Base-by-base conservation (phyloP, 257 asterid species). In the Solanum gandarillasii region DNA sequence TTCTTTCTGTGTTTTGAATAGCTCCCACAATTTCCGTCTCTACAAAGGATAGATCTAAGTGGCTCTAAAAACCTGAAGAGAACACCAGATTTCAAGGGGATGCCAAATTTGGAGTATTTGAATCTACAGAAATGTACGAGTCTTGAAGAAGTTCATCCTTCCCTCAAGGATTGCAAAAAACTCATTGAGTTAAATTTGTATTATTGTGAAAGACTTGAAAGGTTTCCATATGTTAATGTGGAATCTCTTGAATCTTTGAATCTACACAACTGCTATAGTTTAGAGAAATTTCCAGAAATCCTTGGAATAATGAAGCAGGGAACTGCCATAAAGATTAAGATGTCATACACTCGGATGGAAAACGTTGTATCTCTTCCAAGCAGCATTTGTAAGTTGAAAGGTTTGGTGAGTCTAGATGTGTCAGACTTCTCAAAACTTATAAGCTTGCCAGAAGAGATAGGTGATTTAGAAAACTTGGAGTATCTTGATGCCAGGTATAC, bases 111-210 rank as follows among this genome's bases (percentile, higher is more conserved):
- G 10, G 11, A 38, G 41, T 38, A 38, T 38, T 38, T 71, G 78
- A 0, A 31, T 71, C 6, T 71, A 23, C 0, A 0, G 0, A 0
- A 0, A 0, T 71, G 78, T 14, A 7, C 0, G 9, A 71, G 10
- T 16, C 25, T 71, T 71, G 25, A 16, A 32, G 13, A 71, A 3
- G 41, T 71, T 71, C 78, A 71, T 1, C 25, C 1, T 71, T 71
- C 78, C 41, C 41, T 71, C 4, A 23, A 12, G 4, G 0, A 2
- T 71, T 71, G 3, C 41, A 16, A 7, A 3, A 8, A 71, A 32
- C 78, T 31, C 25, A 32, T 16, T 0, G 0, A 1, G 25, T 71
- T 71, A 32, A 0, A 29, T 71, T 71, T 71, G 41, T 1, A 0
- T 14, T 0, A 0, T 0, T 71, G 41, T 71, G 0, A 0, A 0